phyloP scores from a whole-genome alignment of 148 eudicot species.

The Spergularia bocconei region DNA sequence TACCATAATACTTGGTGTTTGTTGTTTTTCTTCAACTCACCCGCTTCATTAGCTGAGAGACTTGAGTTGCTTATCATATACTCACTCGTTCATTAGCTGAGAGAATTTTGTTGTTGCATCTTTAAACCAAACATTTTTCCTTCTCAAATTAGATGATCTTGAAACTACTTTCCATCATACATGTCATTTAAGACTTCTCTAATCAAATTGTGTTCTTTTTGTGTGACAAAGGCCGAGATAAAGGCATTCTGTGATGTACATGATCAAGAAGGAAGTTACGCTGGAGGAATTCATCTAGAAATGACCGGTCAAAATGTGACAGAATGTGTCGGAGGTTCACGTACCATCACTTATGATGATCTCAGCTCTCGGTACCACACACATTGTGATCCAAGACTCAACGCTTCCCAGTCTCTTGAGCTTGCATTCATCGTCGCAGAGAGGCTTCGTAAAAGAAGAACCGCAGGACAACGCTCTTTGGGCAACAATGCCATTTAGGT shows the following conservation, averaged over 20 bases:
- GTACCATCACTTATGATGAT: slow-evolving; percentile 71
- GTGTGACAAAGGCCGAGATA: slow-evolving; percentile 50
- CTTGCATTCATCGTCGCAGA: slow-evolving; percentile 75
- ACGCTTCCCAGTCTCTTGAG: slow-evolving; percentile 77
- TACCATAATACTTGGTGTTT: too few species aligned
- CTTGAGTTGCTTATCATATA: background rate
- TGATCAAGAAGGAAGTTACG: slow-evolving; percentile 88
- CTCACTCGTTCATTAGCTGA: too few species aligned
- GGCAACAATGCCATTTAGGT: slow-evolving; percentile 9
- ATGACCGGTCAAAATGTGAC: slow-evolving; percentile 88
- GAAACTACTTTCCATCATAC: background rate
- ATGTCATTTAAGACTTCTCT: background rate
- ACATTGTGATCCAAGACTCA: slow-evolving; percentile 79
- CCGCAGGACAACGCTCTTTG: slow-evolving; percentile 32
- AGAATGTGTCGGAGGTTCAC: slow-evolving; percentile 78
- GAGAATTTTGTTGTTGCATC: background rate
- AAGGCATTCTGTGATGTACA: slow-evolving; percentile 80
- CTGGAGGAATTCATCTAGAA: slow-evolving; percentile 80
- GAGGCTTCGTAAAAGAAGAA: slow-evolving; percentile 67
- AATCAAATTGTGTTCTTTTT: slow-evolving; percentile 3
- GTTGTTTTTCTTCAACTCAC: too few species aligned
- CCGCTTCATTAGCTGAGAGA: too few species aligned
- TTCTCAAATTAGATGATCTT: background rate
- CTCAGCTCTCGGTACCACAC: slow-evolving; percentile 81
- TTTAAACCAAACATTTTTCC: background rate